Conservation (phyloP, 1,284 basidiomycete genomes). For the Vanrija humicola region DNA sequence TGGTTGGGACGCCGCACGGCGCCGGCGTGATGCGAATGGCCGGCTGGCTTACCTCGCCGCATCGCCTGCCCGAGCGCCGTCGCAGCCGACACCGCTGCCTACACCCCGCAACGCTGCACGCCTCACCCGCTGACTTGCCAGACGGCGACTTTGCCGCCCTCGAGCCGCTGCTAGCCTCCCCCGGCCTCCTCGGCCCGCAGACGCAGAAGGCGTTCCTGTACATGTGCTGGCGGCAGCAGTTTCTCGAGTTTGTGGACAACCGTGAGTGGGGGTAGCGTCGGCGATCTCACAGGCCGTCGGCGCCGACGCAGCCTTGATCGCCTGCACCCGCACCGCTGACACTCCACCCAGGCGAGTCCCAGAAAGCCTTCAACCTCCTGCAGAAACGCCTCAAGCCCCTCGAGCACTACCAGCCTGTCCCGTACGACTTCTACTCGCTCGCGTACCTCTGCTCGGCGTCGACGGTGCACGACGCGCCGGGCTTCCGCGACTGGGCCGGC, state of each 20-base stretch:
- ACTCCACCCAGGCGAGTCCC: slow-evolving; percentile 36
- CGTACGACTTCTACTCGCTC: slow-evolving; percentile 52
- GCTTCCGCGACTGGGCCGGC: slow-evolving; percentile 52
- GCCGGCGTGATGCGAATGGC: too few species aligned
- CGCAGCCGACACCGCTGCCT: too few species aligned
- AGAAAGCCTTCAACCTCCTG: slow-evolving; percentile 53
- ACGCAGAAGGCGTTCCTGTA: slow-evolving; percentile 53
- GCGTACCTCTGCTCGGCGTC: slow-evolving; percentile 52
- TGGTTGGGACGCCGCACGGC: too few species aligned
- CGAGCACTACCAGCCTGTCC: slow-evolving; percentile 54
- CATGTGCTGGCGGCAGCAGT: slow-evolving; percentile 46
- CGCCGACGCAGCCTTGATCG: slow-evolving; percentile 14
- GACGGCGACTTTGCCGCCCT: slow-evolving; percentile 52
- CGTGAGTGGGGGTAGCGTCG: slow-evolving; percentile 29
- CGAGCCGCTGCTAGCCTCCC: slow-evolving; percentile 44
- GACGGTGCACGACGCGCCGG: slow-evolving; percentile 52
- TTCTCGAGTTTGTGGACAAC: slow-evolving; percentile 53
- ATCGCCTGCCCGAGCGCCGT: too few species aligned
- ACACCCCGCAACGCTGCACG: too few species aligned
- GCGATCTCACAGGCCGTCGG: too few species aligned
- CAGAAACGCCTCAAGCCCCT: slow-evolving; percentile 53
- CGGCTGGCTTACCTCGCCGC: too few species aligned
- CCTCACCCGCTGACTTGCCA: slow-evolving; percentile 5
- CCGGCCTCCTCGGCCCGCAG: slow-evolving; percentile 46
- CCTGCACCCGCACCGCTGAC: too few species aligned